Conservation (phyloP, 2,329 filamentous ascomycete genomes). For the Aspergillus sclerotialis region DNA sequence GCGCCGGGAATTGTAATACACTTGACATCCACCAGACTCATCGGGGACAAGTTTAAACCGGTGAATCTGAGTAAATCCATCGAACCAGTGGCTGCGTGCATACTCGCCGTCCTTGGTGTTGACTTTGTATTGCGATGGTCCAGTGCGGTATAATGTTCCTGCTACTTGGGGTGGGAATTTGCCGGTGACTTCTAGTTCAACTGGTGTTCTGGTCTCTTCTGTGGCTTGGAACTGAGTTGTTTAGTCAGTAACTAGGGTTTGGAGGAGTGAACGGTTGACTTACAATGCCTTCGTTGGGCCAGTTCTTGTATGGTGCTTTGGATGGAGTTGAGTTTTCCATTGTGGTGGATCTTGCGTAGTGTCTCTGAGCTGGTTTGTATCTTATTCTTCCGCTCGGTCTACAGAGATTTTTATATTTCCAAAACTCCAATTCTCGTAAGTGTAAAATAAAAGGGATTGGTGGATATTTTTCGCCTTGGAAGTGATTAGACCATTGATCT, state of each 20-base stretch:
- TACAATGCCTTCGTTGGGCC: constrained; percentile 44
- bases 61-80: constrained; percentile 62
- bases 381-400: too few relatives aligned
- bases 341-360: neutral
- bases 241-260: constrained; percentile 4
- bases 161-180: constrained; percentile 61
- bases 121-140: constrained; percentile 58
- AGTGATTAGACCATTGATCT: too few relatives aligned
- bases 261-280: constrained; percentile 8
- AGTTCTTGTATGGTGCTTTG: constrained; percentile 28
- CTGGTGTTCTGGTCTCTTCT: constrained; percentile 56
- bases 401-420: too few relatives aligned
- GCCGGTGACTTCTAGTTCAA: constrained; percentile 56
- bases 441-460: too few relatives aligned
- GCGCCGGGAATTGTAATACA: constrained; percentile 62
- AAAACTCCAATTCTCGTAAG: too few relatives aligned
- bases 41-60: constrained; percentile 57
- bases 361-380: neutral
- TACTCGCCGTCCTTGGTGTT: constrained; percentile 45
- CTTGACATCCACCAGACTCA: constrained; percentile 29
- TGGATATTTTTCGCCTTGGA: too few relatives aligned
- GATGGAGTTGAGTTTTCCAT: neutral
- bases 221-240: constrained; percentile 54
- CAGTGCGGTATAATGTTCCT: constrained; percentile 65
- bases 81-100: constrained; percentile 68